Evolutionary conservation across 2,329 filamentous ascomycete species (phyloP), one percentile per base, ranked within the genome.

Genomic region (Diaporthe batatas): DNA sequence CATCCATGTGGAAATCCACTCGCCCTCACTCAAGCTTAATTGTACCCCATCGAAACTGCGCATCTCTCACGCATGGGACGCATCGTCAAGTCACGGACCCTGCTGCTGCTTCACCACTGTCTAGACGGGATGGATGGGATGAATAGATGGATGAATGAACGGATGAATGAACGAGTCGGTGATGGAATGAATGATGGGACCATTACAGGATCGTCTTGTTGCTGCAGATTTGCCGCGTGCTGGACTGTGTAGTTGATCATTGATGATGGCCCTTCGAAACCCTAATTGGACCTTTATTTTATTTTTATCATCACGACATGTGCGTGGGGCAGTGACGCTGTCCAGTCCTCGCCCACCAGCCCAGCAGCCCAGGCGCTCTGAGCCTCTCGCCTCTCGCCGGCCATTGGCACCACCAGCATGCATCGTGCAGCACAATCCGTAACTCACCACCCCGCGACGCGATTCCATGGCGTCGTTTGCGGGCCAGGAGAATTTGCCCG

Each of bases 351-450:
- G 47, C 47, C 23, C 34, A 62, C 14, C 39, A 42, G 39, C 16
- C 39, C 34, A 62, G 39, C 39, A 42, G 39, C 16, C 39, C 39
- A 42, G 62, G 62, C 32, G 62, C 32, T 8, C n/a, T 14, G 39
- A 42, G 39, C 11, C 47, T 39, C 32, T 39, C 32, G 29, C 11
- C 47, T 39, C 32, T 53, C 47, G 29, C 21, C 47, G 39, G 29
- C 21, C 32, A 53, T 59, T 68, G 34, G 70, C 71, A 53, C 39
- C 39, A 32, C 36, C 39, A 32, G 55, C n/a, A 58, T 64, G 70
- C 67, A 75, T 76, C 75, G 57, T 73, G 73, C 70, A 68, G 75
- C 76, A 74, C 72, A 76, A 76, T 76, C 75, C 70, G 75, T 73
- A 76, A 75, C 47, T 69, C 57, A 55, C 47, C 32, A 53, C 51